phyloP scores from a whole-genome alignment of 2,329 filamentous ascomycete genomes.

The Neophaeococcomyces aloes region DNA sequence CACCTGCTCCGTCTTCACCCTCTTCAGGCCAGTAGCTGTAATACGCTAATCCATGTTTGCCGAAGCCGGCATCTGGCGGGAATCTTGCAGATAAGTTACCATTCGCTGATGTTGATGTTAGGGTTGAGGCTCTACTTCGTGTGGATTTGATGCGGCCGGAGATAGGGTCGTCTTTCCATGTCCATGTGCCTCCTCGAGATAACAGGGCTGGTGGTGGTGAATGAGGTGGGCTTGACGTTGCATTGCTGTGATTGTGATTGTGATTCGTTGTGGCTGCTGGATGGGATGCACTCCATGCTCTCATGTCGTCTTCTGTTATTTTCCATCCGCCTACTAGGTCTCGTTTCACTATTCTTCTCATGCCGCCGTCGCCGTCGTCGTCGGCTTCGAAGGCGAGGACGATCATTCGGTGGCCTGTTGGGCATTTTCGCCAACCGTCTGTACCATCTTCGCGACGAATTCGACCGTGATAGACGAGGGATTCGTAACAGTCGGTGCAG shows the following conservation, averaged over 20 bases:
- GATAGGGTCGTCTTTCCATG: constrained; percentile 18
- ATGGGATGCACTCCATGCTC: background rate
- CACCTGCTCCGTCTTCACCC: constrained; percentile 39
- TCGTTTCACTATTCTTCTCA: constrained; percentile 55
- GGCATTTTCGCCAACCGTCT: constrained; percentile 73
- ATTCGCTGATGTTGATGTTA: constrained; percentile 4
- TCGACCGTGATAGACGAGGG: constrained; percentile 51
- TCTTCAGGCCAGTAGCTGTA: constrained; percentile 71
- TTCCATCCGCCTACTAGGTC: constrained; percentile 70
- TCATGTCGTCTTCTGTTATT: constrained; percentile 49
- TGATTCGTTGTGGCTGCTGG: background rate
- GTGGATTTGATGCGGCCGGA: constrained; percentile 12
- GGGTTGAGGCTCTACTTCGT: constrained; percentile 8
- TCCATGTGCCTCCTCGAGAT: constrained; percentile 16
- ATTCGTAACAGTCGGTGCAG: constrained; percentile 66
- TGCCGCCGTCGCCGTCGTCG: constrained; percentile 51
- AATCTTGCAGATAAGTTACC: constrained; percentile 33
- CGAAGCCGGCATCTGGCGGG: constrained; percentile 66
- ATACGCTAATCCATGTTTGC: constrained; percentile 50
- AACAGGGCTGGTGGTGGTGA: background rate
- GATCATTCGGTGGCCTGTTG: constrained; percentile 72
- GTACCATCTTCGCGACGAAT: constrained; percentile 67
- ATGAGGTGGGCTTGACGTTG: constrained; percentile 1
- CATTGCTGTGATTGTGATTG: background rate
- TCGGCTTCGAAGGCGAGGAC: constrained; percentile 57